phyloP scores from a whole-genome alignment of 768 basidiomycete species.

The Calocera viscosa region DNA sequence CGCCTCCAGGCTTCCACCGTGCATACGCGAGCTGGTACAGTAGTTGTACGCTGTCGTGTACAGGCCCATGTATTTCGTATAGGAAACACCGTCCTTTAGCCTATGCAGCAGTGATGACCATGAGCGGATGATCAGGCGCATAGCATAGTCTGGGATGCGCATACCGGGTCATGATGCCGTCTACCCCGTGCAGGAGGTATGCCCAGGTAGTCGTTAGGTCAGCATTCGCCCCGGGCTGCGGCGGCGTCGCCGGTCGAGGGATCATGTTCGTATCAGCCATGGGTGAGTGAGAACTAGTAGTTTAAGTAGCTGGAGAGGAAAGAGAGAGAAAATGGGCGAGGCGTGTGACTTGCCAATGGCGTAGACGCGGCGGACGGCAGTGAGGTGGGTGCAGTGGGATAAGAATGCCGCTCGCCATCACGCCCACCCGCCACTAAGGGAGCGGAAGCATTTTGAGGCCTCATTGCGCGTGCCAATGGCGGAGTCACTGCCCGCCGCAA shows the following conservation, averaged over 20 bases:
- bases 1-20: constrained; percentile 24
- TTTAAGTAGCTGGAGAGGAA: not conserved
- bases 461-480: too few species aligned
- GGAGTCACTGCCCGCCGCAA: too few species aligned
- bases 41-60: constrained; percentile 98
- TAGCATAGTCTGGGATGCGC: too few species aligned
- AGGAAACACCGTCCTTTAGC: constrained; percentile 74
- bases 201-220: constrained; percentile 2
- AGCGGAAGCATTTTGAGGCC: too few species aligned
- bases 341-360: too few species aligned
- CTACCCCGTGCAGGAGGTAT: not conserved
- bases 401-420: too few species aligned
- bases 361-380: too few species aligned
- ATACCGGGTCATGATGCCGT: constrained; percentile 3
- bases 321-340: not conserved
- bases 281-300: not conserved
- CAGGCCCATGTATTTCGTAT: constrained; percentile 74
- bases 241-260: not conserved
- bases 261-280: not conserved
- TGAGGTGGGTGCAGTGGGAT: too few species aligned
- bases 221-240: not conserved
- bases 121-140: not conserved
- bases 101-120: not conserved
- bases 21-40: constrained; percentile 63
- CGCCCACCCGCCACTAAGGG: too few species aligned